Evolutionary conservation across 805 yeast genomes (phyloP), one percentile per base, ranked within the genome.

Genomic region (Suhomyces emberorum): DNA sequence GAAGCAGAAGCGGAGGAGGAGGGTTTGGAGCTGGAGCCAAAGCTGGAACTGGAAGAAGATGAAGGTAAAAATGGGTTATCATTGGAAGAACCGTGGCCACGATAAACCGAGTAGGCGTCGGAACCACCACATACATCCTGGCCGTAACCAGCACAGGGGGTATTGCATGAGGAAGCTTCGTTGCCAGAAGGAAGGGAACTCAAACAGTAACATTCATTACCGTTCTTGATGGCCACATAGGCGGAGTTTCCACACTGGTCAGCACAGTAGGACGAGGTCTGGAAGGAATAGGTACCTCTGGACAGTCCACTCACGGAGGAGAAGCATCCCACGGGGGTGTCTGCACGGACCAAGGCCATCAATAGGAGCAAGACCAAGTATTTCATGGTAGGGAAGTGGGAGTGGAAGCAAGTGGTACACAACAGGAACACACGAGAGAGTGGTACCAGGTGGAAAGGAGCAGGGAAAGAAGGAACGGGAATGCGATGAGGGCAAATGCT

Each of bases 161-260:
- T 49, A 35, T 47, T 44, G 52, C 75, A 69, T 11, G 47, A 37
- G 6, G 41, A 41, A 15, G 38, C 29, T 2, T 42, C 20, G 19
- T 47, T 32, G n/a, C 43, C 40, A 4, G 59, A 41, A 2, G 75
- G 75, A 23, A 51, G 39, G 5, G 51, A 29, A 19, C 46, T 42
- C 37, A 70, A 61, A 43, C 75, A 69, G 44, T 49, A 58, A 43
- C 75, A 69, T n/a, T 50, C 48, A 28, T 47, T 47, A 9, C 73
- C 74, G 33, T 55, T 44, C 19, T 44, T 49, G 24, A 69, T 22
- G 28, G 72, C 75, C 32, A 64, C 54, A 41, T 63, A 69, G 3
- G 67, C 57, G 35, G 60, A 64, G 28, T 43, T 46, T 4, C 55
- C 30, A 44, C 75, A 69, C 12, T 39, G 28, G 1, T 28, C 32